Base-by-base conservation (phyloP, 2,329 filamentous ascomycete species). In the Penicillium hordei region DNA sequence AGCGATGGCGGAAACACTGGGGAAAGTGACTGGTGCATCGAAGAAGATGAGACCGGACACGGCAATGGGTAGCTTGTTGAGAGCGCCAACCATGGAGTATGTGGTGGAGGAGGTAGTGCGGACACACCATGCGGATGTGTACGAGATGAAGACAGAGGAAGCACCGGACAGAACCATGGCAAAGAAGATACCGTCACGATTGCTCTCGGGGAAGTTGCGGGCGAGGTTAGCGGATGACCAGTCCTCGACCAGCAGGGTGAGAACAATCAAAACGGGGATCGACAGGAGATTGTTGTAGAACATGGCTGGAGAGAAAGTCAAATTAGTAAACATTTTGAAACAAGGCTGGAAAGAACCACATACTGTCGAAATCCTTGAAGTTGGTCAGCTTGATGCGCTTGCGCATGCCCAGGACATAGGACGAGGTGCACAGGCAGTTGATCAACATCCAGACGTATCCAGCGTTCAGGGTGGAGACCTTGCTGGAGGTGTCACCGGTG, bases 311-410 rank as follows among this genome's bases (percentile, higher is more conserved):
- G 38, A 42, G 9, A 43, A 71, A 78, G 46, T 45, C 9, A 62
- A 21, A 29, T 60, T 52, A 62, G 58, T 34, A 43, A 55, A 33
- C 13, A 33, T 10, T 9, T 19, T 21, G 19, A 23, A 21, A 17
- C 21, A 38, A 44, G 23, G 13, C 21, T n/a, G 19, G 15, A 21
- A 21, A 21, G 33, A 52, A 21, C 40, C 44, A 87, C 93, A 79
- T 84, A 97, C 93, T 96, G 76, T 99, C 94, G 82, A 95, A 97
- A 76, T 97, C 94, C 84, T 96, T 97, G 81, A 99, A 97, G 83
- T 96, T 97, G 82, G 96, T 97, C 79, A 95, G 86, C 88, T 97
- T 97, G 76, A 99, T 97, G 65, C 95, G 89, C 83, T 97, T 97
- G 74, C 94, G 89, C 93, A 97, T 97, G 66, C 89, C 86, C 63